phyloP scores from a whole-genome alignment of 139 green algal genomes.

The Chlorella sp. region DNA sequence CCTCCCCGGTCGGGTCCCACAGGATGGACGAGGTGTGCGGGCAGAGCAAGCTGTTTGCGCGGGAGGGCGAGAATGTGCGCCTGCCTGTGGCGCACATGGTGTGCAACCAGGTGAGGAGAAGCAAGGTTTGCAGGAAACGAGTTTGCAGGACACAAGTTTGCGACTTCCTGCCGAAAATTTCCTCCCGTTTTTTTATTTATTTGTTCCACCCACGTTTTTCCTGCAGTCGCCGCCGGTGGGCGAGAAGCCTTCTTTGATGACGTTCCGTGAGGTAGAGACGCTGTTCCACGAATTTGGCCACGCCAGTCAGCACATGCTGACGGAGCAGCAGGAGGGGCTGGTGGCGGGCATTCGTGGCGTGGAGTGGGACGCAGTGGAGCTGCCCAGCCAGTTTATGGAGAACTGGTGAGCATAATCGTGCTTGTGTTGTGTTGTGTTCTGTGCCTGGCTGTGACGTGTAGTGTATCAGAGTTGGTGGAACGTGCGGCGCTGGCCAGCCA shows the following conservation, averaged over 20 bases:
- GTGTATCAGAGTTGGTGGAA: no score
- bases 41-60: conserved; percentile 63
- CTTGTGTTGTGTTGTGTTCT: no score
- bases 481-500: no score
- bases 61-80: conserved; percentile 63
- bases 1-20: background rate
- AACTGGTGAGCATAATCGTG: conserved; percentile 77
- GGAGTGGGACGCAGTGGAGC: conserved; percentile 93
- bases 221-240: conserved; percentile 86
- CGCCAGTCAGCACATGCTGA: conserved; percentile 96
- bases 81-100: conserved; percentile 98
- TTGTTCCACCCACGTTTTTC: no score
- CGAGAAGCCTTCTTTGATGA: conserved; percentile 94
- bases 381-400: conserved; percentile 89
- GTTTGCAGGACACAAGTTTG: no score
- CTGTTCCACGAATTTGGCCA: conserved; percentile 98
- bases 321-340: conserved; percentile 85
- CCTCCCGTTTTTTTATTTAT: no score
- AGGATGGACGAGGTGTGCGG: conserved; percentile 91
- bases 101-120: conserved; percentile 70
- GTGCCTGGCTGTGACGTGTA: no score
- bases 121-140: no score
- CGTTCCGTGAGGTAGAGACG: conserved; percentile 96
- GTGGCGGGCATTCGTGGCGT: conserved; percentile 84
- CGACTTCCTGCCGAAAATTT: no score